Evolutionary conservation across 2,329 filamentous ascomycete genomes (phyloP).

Genomic region (Penicillium sp.): DNA sequence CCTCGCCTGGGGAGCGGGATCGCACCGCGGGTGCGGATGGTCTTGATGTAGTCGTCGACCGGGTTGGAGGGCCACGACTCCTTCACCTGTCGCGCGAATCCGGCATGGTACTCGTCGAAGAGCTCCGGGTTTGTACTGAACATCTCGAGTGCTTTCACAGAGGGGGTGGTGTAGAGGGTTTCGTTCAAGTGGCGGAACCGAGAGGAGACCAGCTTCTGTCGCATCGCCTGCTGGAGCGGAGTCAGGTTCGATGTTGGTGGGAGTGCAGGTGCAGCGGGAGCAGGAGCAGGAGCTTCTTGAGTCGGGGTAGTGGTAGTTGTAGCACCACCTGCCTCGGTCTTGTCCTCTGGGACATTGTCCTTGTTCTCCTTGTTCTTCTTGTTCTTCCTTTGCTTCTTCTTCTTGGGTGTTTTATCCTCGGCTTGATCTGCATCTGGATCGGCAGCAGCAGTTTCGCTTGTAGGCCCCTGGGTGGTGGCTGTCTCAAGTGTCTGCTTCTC

Average conservation of each 20-base stretch:
- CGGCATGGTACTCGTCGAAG: slow-evolving; percentile 94
- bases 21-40: slow-evolving; percentile 66
- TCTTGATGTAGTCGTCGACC: slow-evolving; percentile 77
- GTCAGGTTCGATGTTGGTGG: slow-evolving; percentile 66
- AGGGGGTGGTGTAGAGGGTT: slow-evolving; percentile 90
- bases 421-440: slow-evolving; percentile 23
- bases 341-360: slow-evolving; percentile 23
- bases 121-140: slow-evolving; percentile 86
- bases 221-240: slow-evolving; percentile 89
- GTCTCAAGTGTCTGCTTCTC: slow-evolving; percentile 25
- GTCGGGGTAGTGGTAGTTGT: slow-evolving; percentile 9
- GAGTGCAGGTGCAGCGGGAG: slow-evolving; percentile 26
- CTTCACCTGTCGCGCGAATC: slow-evolving; percentile 91
- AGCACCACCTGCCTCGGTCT: slow-evolving; percentile 17
- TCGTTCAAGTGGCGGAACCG: slow-evolving; percentile 98
- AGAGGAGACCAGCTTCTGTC: slow-evolving; percentile 87
- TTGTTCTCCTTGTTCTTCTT: slow-evolving; percentile 35
- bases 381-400: slow-evolving; percentile 33
- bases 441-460: slow-evolving; percentile 12
- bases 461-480: slow-evolving; percentile 17
- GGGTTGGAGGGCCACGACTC: slow-evolving; percentile 93
- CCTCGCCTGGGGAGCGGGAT: slow-evolving; percentile 45
- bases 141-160: slow-evolving; percentile 73
- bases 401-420: slow-evolving; percentile 23
- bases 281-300: slow-evolving; percentile 9